Conservation (phyloP, 371 early-diverging fungal species). For the Chytridium lagenaria region DNA sequence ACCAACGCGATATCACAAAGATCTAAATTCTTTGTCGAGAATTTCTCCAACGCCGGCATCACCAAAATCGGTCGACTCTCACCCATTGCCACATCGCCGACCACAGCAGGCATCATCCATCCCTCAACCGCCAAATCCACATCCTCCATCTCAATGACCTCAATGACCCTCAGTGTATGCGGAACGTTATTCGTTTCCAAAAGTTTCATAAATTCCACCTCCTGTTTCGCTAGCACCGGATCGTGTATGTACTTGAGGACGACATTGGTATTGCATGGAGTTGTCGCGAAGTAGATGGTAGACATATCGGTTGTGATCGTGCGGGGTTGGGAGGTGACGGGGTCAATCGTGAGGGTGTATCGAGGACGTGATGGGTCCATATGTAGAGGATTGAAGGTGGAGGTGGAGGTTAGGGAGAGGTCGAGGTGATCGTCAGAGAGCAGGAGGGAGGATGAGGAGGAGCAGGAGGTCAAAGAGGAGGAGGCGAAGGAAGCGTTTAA, state of each 20-base stretch:
- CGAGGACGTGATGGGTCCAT: too few species aligned
- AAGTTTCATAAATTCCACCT: background rate
- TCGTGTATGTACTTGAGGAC: background rate
- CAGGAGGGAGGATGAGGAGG: too few species aligned
- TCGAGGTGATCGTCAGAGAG: too few species aligned
- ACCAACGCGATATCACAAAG: background rate
- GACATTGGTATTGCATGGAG: background rate
- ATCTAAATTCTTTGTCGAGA: background rate
- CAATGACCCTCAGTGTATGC: background rate
- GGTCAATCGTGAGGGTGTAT: too few species aligned
- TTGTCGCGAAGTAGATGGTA: background rate
- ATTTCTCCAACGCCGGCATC: background rate
- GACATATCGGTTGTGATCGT: background rate
- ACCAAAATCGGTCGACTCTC: background rate
- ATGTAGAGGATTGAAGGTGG: too few species aligned
- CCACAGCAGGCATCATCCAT: background rate
- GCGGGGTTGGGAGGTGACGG: too few species aligned
- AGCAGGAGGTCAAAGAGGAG: too few species aligned
- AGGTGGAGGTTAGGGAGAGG: too few species aligned
- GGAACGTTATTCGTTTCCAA: background rate
- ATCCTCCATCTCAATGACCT: background rate
- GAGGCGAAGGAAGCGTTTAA: too few species aligned
- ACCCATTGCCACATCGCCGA: background rate
- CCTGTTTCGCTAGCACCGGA: constrained; percentile 1
- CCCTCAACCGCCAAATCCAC: background rate